phyloP scores from a whole-genome alignment of 441 rosid genomes.

The Metrosideros polymorpha region DNA sequence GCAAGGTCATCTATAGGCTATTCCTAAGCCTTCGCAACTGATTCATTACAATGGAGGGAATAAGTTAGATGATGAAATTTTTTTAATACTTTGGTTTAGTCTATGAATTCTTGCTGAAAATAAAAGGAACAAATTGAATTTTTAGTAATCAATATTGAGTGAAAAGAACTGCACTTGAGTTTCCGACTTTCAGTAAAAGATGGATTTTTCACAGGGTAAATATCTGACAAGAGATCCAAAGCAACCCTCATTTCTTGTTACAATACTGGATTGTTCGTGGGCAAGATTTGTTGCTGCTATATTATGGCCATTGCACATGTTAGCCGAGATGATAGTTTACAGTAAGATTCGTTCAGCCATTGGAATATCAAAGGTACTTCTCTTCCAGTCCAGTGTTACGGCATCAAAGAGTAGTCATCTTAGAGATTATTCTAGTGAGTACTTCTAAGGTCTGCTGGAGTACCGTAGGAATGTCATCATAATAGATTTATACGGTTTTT shows the following conservation, averaged over 20 bases:
- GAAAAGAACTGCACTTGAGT: neutral
- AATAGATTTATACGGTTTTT: neutral
- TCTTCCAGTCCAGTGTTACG: neutral
- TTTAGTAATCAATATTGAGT: neutral
- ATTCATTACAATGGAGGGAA: neutral
- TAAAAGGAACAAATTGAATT: neutral
- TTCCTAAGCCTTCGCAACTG: neutral
- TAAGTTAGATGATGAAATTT: neutral
- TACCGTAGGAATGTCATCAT: neutral
- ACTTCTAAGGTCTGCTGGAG: neutral
- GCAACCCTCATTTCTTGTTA: slow-evolving; percentile 47
- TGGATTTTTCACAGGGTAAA: slow-evolving; percentile 37
- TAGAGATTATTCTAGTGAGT: neutral
- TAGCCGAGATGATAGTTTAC: slow-evolving; percentile 65
- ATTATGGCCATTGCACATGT: slow-evolving; percentile 63
- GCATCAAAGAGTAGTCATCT: neutral
- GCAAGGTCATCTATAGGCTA: neutral
- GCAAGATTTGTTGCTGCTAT: slow-evolving; percentile 54
- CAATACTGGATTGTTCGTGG: slow-evolving; percentile 51
- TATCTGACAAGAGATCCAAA: slow-evolving; percentile 44
- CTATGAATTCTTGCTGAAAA: neutral
- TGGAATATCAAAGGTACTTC: slow-evolving; percentile 69
- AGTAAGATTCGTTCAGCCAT: slow-evolving; percentile 62
- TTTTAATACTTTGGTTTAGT: neutral
- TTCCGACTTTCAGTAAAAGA: neutral